Conservation (phyloP, 2,329 filamentous ascomycete species). For the Talaromyces amestolkiae region DNA sequence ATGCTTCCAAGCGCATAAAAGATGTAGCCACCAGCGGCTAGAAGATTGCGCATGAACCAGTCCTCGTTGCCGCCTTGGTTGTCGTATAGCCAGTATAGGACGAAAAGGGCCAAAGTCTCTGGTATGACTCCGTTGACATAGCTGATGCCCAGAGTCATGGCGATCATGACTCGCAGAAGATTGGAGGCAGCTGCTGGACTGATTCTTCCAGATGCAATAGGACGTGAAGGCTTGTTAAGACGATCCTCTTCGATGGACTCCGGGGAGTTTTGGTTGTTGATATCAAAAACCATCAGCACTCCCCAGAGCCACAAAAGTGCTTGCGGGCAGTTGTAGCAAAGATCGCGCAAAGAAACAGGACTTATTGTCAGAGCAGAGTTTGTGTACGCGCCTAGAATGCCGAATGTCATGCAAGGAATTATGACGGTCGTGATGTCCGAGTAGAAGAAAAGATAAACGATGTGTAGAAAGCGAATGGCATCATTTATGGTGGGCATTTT, state of each 20-base stretch:
- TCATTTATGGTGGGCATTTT: not conserved
- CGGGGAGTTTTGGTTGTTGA: constrained; percentile 19
- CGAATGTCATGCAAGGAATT: constrained; percentile 19
- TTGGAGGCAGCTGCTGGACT: constrained; percentile 9
- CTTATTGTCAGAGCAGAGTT: constrained; percentile 13
- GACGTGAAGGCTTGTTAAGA: constrained; percentile 17
- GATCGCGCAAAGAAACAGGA: not conserved
- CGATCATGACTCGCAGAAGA: constrained; percentile 16
- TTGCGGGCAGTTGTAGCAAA: constrained; percentile 9
- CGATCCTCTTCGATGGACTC: constrained; percentile 20
- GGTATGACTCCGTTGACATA: constrained; percentile 12
- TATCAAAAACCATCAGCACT: constrained; percentile 19
- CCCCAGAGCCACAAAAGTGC: constrained; percentile 17
- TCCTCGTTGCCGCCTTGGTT: constrained; percentile 18
- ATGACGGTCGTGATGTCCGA: constrained; percentile 19
- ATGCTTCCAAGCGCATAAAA: constrained; percentile 18
- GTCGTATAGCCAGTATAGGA: constrained; percentile 19
- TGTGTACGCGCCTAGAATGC: constrained; percentile 13
- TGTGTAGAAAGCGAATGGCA: constrained; percentile 8
- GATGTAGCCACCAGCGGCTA: constrained; percentile 18
- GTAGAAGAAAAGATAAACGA: constrained; percentile 17
- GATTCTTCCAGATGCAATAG: constrained; percentile 17
- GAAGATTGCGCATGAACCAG: constrained; percentile 20
- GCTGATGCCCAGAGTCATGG: constrained; percentile 13
- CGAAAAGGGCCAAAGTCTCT: constrained; percentile 18